Conservation (phyloP, 164 flowering plant genomes). For the Annona cherimola region DNA sequence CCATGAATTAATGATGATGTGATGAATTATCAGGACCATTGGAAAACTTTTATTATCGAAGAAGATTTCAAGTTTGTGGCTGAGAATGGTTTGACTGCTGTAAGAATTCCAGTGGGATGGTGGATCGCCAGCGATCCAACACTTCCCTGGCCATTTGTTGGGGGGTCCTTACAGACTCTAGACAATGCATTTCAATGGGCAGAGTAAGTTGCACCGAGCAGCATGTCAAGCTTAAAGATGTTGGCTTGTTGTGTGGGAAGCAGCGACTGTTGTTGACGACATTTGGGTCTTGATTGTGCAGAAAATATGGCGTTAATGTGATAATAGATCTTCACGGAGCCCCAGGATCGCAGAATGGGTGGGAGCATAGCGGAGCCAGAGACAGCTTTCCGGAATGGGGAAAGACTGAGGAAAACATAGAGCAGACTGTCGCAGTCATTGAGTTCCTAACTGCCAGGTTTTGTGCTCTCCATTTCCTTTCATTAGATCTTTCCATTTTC, state of each 20-base stretch:
- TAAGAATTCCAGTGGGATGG: conserved; percentile 65
- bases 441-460: conserved; percentile 63
- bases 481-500: neutral
- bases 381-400: conserved; percentile 67
- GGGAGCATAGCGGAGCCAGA: conserved; percentile 57
- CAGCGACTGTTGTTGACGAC: too few relatives aligned
- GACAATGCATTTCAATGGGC: conserved; percentile 61
- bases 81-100: conserved; percentile 38
- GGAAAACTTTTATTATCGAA: conserved; percentile 41
- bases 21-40: conserved; percentile 32
- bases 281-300: conserved; percentile 6
- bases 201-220: conserved; percentile 23
- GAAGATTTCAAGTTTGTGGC: conserved; percentile 49
- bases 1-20: neutral
- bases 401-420: conserved; percentile 41
- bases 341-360: conserved; percentile 61
- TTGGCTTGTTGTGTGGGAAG: too few relatives aligned
- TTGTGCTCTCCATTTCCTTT: neutral
- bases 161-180: conserved; percentile 41
- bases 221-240: neutral
- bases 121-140: conserved; percentile 52
- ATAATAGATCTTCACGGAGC: conserved; percentile 68
- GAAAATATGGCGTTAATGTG: conserved; percentile 33
- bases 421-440: conserved; percentile 50
- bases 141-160: conserved; percentile 52